Evolutionary conservation across 2,329 filamentous ascomycete genomes (phyloP).

Genomic region (Alternaria incomplexa): DNA sequence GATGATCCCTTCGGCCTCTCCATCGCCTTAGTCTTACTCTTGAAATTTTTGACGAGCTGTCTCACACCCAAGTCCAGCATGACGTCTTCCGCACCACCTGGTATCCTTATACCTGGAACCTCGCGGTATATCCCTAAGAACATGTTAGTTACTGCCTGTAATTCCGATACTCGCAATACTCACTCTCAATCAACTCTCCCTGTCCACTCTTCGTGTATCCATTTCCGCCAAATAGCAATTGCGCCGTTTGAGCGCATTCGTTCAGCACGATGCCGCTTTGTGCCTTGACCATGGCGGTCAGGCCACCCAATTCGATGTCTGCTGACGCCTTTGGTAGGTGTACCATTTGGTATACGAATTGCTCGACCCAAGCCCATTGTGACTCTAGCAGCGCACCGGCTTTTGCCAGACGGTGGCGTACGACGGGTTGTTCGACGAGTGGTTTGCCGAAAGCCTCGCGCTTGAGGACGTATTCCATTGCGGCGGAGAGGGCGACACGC

Average conservation of each 20-base stretch:
- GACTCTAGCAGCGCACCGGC: slow-evolving; percentile 71
- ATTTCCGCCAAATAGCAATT: slow-evolving; percentile 76
- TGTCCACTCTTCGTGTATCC: slow-evolving; percentile 73
- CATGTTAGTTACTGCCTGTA: slow-evolving; percentile 13
- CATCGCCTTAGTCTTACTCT: slow-evolving; percentile 62
- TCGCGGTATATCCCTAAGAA: slow-evolving; percentile 65
- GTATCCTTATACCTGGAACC: slow-evolving; percentile 65
- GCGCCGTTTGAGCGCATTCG: slow-evolving; percentile 72
- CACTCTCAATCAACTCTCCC: slow-evolving; percentile 73
- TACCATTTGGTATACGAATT: slow-evolving; percentile 72
- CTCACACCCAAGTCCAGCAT: slow-evolving; percentile 72
- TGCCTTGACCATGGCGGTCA: slow-evolving; percentile 76
- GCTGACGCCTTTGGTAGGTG: slow-evolving; percentile 65
- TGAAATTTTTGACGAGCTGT: slow-evolving; percentile 74
- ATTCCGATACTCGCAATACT: slow-evolving; percentile 42
- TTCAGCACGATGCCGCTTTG: slow-evolving; percentile 74
- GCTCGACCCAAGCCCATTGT: slow-evolving; percentile 75
- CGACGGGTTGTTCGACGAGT: slow-evolving; percentile 76
- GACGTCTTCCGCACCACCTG: slow-evolving; percentile 75
- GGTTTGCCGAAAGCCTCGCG: slow-evolving; percentile 72
- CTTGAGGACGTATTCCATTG: slow-evolving; percentile 69
- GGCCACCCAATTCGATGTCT: slow-evolving; percentile 69
- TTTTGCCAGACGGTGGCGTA: slow-evolving; percentile 74
- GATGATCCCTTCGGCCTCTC: slow-evolving; percentile 52
- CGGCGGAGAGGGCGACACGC: slow-evolving; percentile 64